Percentiles rank a stretch among this genome's conserved stretches.
phyloP scores from a whole-genome alignment of 257 asterid species.

The Capsicum rhomboideum region DNA sequence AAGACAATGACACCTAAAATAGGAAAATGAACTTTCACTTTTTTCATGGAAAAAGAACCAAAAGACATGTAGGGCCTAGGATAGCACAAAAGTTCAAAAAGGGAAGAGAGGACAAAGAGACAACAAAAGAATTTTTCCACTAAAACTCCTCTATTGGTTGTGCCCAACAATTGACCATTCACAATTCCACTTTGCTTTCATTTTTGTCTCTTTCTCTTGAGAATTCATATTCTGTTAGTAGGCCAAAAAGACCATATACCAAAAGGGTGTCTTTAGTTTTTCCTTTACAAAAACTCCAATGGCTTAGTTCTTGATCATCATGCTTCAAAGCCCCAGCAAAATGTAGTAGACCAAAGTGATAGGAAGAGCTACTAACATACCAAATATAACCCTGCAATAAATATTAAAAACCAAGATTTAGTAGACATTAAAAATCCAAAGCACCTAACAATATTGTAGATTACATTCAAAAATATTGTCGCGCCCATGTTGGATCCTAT shows the following conservation, averaged over 20 bases:
- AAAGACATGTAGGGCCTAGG: constrained; percentile 11
- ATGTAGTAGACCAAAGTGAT: constrained; percentile 82
- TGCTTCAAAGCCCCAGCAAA: constrained; percentile 61
- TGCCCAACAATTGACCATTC: not conserved
- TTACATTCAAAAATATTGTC: not conserved
- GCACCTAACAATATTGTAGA: not conserved
- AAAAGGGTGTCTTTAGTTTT: constrained; percentile 20
- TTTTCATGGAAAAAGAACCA: constrained; percentile 24
- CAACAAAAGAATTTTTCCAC: constrained; percentile 11
- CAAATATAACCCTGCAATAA: constrained; percentile 79
- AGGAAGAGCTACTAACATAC: constrained; percentile 88
- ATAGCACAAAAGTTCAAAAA: constrained; percentile 15
- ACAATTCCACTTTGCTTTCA: constrained; percentile 5
- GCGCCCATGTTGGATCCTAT: no score
- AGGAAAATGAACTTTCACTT: constrained; percentile 23
- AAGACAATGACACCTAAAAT: not conserved
- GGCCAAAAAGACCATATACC: constrained; percentile 31
- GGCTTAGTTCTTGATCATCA: constrained; percentile 3
- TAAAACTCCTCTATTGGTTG: constrained; percentile 5
- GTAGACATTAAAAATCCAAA: not conserved
- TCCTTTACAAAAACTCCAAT: constrained; percentile 9
- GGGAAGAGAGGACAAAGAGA: constrained; percentile 4
- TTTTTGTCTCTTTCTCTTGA: not conserved
- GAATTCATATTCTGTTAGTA: constrained; percentile 28
- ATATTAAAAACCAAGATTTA: not conserved